These are phyloP conservation scores for Tremella yokohamensis DNA, from an alignment of 768 basidiomycete species.

Conservation along the genomic window DNA sequence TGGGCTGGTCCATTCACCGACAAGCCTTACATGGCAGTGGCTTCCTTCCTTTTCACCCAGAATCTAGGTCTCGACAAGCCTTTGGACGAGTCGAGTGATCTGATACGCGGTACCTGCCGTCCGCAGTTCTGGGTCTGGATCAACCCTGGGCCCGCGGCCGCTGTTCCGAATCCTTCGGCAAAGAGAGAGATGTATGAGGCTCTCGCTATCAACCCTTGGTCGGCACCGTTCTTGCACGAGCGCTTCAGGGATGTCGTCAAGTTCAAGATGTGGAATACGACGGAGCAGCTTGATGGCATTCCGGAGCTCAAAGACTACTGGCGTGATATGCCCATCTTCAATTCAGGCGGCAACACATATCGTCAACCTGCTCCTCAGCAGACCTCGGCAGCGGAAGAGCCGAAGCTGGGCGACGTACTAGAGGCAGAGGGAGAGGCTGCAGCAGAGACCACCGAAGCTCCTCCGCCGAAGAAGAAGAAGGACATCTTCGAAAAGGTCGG, in stretches of 20 bases:
- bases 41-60: slow-evolving; percentile 94
- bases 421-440: slow-evolving; percentile 30
- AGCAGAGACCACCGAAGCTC: slow-evolving; percentile 13
- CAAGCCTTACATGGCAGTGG: slow-evolving; percentile 91
- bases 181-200: slow-evolving; percentile 75
- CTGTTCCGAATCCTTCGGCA: slow-evolving; percentile 79
- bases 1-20: slow-evolving; percentile 99
- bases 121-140: slow-evolving; percentile 98
- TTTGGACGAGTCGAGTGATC: slow-evolving; percentile 51
- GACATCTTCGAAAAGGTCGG: slow-evolving; percentile 76
- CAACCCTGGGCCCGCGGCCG: slow-evolving; percentile 92
- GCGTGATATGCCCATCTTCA: slow-evolving; percentile 79
- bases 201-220: slow-evolving; percentile 81
- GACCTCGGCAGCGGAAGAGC: slow-evolving; percentile 18
- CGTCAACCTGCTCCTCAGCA: slow-evolving; percentile 34
- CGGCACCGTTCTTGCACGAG: slow-evolving; percentile 86
- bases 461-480: slow-evolving; percentile 51
- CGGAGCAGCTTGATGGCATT: slow-evolving; percentile 87
- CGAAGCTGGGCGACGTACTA: slow-evolving; percentile 32
- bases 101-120: slow-evolving; percentile 61
- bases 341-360: slow-evolving; percentile 54
- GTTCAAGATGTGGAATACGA: slow-evolving; percentile 98
- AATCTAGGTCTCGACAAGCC: slow-evolving; percentile 77
- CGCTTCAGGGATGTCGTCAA: slow-evolving; percentile 87
- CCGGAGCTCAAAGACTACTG: slow-evolving; percentile 87